phyloP scores from a whole-genome alignment of 2,329 filamentous ascomycete species.

The Cercospora beticola region DNA sequence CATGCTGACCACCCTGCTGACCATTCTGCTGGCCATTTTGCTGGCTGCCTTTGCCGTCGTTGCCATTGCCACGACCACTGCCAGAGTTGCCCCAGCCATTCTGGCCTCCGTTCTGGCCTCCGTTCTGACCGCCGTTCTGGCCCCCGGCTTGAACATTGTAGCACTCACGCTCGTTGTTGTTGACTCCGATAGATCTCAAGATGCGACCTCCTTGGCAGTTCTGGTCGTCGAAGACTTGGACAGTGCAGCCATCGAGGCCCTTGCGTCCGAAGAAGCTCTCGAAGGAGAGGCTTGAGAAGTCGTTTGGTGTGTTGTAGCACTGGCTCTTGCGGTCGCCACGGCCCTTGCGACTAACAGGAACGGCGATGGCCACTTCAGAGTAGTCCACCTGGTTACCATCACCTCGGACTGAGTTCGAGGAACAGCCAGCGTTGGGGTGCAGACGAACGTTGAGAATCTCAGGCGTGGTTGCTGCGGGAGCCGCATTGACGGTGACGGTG shows the following conservation, averaged over 20 bases:
- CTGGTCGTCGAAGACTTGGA: conserved; percentile 7
- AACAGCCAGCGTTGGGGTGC: neutral
- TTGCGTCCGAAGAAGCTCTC: conserved; percentile 10
- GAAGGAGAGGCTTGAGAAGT: conserved; percentile 13
- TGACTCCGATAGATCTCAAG: conserved; percentile 3
- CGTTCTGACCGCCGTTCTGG: neutral
- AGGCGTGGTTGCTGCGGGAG: neutral
- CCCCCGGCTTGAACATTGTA: neutral
- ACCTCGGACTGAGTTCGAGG: neutral
- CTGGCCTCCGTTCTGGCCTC: neutral
- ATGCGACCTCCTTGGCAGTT: conserved; percentile 3
- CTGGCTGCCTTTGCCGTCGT: neutral
- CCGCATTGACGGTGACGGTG: conserved; percentile 1
- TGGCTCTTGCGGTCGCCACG: neutral
- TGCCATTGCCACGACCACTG: neutral
- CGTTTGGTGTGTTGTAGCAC: conserved; percentile 9
- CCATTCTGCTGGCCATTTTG: neutral
- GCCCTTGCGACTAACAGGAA: neutral
- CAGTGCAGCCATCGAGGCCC: conserved; percentile 4
- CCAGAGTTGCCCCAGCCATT: neutral
- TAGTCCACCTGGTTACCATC: conserved; percentile 3
- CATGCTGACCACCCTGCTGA: neutral
- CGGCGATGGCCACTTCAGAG: neutral
- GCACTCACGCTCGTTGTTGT: conserved; percentile 5
- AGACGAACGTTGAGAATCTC: neutral